Conservation (phyloP, 129 eudicot species). For the Flaveria robusta region DNA sequence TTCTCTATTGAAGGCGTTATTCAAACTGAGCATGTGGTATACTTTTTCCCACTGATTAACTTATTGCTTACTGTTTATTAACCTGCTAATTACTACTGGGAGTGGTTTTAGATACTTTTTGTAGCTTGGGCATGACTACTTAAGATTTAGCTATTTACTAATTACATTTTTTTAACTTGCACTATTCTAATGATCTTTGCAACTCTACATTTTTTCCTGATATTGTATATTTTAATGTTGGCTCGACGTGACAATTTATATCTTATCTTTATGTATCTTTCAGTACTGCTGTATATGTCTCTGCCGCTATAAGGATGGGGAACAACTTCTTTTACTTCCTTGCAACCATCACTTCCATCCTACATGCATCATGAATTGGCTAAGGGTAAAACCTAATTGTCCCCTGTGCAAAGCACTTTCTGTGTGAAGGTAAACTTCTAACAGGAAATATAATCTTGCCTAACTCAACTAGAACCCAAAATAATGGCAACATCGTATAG, state of each 20-base stretch:
- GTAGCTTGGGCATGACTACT: neutral
- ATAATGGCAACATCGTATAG: neutral
- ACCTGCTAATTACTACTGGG: neutral
- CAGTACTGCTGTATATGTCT: conserved; percentile 26
- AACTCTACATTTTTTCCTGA: neutral
- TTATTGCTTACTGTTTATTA: neutral
- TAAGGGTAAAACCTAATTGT: conserved; percentile 16
- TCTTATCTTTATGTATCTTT: neutral
- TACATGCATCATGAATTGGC: conserved; percentile 19
- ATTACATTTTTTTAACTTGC: neutral
- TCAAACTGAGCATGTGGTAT: conserved; percentile 17
- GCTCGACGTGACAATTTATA: neutral
- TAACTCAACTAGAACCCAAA: neutral
- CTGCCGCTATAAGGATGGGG: neutral
- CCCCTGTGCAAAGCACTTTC: conserved; percentile 6
- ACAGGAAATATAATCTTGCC: neutral
- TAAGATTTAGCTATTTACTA: neutral
- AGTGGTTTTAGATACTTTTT: neutral
- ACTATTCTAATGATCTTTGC: neutral
- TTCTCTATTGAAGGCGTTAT: neutral
- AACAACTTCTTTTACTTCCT: conserved; percentile 11
- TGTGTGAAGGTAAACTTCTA: neutral
- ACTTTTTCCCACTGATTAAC: neutral
- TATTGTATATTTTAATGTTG: neutral
- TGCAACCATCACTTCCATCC: conserved; percentile 25